phyloP scores from a whole-genome alignment of 345 rosid genomes.

The Hibiscus tridactylites region DNA sequence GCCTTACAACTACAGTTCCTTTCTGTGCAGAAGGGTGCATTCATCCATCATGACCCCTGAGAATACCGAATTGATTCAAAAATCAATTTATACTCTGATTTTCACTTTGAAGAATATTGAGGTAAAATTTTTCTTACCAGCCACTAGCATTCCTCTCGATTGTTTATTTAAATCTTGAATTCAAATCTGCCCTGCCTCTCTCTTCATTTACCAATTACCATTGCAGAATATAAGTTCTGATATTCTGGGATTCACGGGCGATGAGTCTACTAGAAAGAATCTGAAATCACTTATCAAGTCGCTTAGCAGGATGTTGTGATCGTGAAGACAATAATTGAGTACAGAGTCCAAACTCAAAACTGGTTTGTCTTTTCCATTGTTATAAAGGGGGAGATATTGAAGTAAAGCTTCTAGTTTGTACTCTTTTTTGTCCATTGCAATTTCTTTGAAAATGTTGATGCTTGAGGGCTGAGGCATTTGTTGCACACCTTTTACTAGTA shows the following conservation, averaged over 20 bases:
- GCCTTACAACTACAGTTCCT: background rate
- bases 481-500: background rate
- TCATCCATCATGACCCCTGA: slow-evolving; percentile 87
- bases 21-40: slow-evolving; percentile 49
- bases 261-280: slow-evolving; percentile 78
- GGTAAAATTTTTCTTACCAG: slow-evolving; percentile 32
- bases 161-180: background rate
- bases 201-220: background rate
- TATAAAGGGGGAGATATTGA: background rate
- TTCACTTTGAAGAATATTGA: slow-evolving; percentile 91
- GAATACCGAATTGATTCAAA: slow-evolving; percentile 76
- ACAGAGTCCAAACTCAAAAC: background rate
- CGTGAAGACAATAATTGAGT: slow-evolving; percentile 27
- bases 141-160: background rate
- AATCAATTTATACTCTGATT: slow-evolving; percentile 75
- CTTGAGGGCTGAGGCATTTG: background rate
- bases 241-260: slow-evolving; percentile 95
- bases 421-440: background rate
- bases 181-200: background rate
- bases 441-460: slow-evolving; percentile 6
- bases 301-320: slow-evolving; percentile 80
- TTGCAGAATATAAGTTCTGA: slow-evolving; percentile 92
- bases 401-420: background rate
- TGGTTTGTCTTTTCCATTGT: background rate
- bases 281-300: slow-evolving; percentile 88